These are phyloP conservation scores for Sequoia sempervirens DNA, from an alignment of 75 land plant genomes.

Conservation along the genomic window DNA sequence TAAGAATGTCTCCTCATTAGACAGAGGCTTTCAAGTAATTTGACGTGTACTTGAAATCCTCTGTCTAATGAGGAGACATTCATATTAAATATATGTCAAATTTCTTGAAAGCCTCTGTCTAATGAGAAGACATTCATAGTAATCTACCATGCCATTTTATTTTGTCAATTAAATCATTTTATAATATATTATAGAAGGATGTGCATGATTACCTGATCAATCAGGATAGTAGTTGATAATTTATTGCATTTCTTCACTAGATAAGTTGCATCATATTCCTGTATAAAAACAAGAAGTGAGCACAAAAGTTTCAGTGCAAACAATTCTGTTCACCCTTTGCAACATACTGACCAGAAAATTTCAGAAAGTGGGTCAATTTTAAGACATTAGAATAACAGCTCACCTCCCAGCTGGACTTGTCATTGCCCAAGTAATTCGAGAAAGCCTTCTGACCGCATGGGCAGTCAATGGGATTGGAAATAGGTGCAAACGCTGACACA, in stretches of 20 bases:
- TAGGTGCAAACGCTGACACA: conserved; percentile 96
- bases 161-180: too few species aligned
- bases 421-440: conserved; percentile 73
- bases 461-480: conserved; percentile 78
- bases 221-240: conserved; percentile 59
- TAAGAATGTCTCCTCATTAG: too few species aligned
- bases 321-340: neutral
- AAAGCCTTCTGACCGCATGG: conserved; percentile 98
- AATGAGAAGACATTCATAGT: too few species aligned
- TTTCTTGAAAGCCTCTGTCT: too few species aligned
- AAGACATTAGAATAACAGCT: neutral
- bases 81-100: too few species aligned
- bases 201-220: conserved; percentile 72
- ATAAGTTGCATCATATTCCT: conserved; percentile 94
- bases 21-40: neutral
- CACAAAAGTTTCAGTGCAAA: neutral
- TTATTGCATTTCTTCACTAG: conserved; percentile 60
- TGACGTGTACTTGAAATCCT: neutral
- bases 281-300: conserved; percentile 12
- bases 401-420: conserved; percentile 89
- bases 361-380: neutral
- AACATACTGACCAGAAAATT: neutral
- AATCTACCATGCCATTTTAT: too few species aligned
- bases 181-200: neutral
- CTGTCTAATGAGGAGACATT: too few species aligned